These are phyloP conservation scores for Fraxinus platypoda DNA, from an alignment of 305 asterid species.

Conservation along the genomic window DNA sequence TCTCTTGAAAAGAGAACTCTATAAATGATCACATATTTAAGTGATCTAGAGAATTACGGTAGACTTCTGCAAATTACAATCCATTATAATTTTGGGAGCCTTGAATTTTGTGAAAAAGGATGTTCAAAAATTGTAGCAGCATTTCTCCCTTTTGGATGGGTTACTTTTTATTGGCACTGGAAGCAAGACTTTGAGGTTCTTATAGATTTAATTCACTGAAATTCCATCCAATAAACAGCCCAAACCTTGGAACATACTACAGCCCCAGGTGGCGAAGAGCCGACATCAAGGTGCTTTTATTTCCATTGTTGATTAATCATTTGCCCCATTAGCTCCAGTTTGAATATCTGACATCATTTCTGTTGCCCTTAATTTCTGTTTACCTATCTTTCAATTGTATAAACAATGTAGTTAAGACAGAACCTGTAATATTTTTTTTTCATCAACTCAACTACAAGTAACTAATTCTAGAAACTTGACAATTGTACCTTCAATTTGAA, in stretches of 20 bases:
- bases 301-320: not conserved
- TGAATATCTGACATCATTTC: not conserved
- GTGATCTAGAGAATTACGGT: no score
- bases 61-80: no score
- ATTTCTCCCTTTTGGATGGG: not conserved
- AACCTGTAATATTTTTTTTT: not conserved
- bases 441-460: not conserved
- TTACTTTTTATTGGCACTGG: no score
- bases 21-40: not conserved
- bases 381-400: no score
- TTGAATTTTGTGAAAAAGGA: not conserved
- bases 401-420: not conserved
- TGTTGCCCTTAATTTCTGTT: not conserved
- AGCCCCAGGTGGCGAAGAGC: no score
- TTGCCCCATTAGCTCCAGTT: not conserved
- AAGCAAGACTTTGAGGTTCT: no score
- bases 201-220: no score
- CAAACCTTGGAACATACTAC: no score
- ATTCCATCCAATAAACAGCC: no score
- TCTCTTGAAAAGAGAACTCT: not conserved
- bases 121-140: not conserved
- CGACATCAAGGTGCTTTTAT: no score
- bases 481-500: not conserved
- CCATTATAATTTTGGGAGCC: not conserved
- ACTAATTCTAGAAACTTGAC: not conserved